Percentiles rank a stretch among this genome's conserved stretches.
These are phyloP conservation scores for Aphanomyces invadans DNA, from an alignment of 352 stramenopile species.

Conservation along the genomic window DNA sequence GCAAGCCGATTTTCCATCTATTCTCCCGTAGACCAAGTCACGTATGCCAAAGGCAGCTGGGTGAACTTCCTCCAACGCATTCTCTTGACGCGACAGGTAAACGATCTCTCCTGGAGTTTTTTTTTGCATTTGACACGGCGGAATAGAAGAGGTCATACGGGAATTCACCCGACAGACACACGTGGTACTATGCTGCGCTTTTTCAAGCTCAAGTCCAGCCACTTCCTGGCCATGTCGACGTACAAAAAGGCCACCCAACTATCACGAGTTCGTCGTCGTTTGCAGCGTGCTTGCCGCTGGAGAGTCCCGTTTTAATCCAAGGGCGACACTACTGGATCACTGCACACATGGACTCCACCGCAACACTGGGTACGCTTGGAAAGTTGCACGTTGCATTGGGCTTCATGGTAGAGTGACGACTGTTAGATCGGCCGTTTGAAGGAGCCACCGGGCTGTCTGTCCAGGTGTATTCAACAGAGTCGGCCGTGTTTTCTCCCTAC, in stretches of 20 bases:
- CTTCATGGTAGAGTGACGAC: too few relatives aligned
- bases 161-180: slow-evolving; percentile 36
- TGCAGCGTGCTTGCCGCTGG: slow-evolving; percentile 47
- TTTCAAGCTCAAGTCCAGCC: slow-evolving; percentile 45
- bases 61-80: background rate
- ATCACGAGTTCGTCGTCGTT: slow-evolving; percentile 42
- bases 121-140: background rate
- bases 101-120: background rate
- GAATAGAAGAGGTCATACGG: too few relatives aligned
- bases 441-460: slow-evolving; percentile 33
- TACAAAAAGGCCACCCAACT: slow-evolving; percentile 35
- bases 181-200: slow-evolving; percentile 72
- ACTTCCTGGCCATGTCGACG: slow-evolving; percentile 41
- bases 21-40: background rate
- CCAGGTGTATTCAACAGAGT: slow-evolving; percentile 44
- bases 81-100: background rate
- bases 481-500: slow-evolving; percentile 44
- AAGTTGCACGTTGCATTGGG: too few relatives aligned
- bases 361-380: slow-evolving; percentile 27
- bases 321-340: slow-evolving; percentile 39
- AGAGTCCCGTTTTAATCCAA: slow-evolving; percentile 52
- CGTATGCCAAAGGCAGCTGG: background rate
- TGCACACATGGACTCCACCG: background rate
- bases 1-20: background rate
- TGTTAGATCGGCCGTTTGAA: slow-evolving; percentile 66